phyloP scores from a whole-genome alignment of 164 flowering plant species.

The Vitis rupestris region DNA sequence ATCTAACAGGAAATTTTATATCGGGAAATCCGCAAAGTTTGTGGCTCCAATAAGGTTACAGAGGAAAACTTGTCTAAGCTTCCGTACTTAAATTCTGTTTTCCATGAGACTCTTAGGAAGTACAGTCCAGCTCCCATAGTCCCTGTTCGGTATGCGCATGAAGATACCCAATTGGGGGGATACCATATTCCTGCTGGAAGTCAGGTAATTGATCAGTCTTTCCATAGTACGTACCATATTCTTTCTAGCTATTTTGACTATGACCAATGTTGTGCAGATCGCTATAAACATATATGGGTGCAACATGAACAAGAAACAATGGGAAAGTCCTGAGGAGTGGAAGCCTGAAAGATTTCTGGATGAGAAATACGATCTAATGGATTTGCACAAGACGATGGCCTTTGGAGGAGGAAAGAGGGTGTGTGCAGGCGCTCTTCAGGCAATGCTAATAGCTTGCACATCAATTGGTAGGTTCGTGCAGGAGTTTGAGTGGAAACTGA shows the following conservation, averaged over 20 bases:
- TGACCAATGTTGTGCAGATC: conserved; percentile 45
- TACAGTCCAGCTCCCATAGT: conserved; percentile 78
- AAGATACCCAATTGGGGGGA: conserved; percentile 86
- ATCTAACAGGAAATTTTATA: conserved; percentile 48
- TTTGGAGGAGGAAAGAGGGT: conserved; percentile 95
- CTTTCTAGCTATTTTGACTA: neutral
- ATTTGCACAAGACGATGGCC: conserved; percentile 88
- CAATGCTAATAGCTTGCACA: conserved; percentile 58
- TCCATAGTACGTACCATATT: too few species aligned
- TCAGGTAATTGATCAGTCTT: conserved; percentile 41
- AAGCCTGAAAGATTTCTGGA: conserved; percentile 79
- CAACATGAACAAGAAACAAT: conserved; percentile 77
- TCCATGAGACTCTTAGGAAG: conserved; percentile 87
- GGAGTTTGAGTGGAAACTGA: conserved; percentile 76
- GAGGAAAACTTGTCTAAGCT: conserved; percentile 70
- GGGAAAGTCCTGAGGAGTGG: conserved; percentile 81
- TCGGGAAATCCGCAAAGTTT: conserved; percentile 52
- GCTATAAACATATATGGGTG: conserved; percentile 87
- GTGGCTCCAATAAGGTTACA: conserved; percentile 53
- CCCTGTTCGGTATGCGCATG: conserved; percentile 77
- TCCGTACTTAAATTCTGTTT: conserved; percentile 69
- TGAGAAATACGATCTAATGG: conserved; percentile 50
- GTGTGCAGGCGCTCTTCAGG: conserved; percentile 89
- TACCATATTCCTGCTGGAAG: conserved; percentile 74
- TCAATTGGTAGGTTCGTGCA: conserved; percentile 78